Base-by-base conservation (phyloP, 352 stramenopile species). In the Globisporangium paddicum region DNA sequence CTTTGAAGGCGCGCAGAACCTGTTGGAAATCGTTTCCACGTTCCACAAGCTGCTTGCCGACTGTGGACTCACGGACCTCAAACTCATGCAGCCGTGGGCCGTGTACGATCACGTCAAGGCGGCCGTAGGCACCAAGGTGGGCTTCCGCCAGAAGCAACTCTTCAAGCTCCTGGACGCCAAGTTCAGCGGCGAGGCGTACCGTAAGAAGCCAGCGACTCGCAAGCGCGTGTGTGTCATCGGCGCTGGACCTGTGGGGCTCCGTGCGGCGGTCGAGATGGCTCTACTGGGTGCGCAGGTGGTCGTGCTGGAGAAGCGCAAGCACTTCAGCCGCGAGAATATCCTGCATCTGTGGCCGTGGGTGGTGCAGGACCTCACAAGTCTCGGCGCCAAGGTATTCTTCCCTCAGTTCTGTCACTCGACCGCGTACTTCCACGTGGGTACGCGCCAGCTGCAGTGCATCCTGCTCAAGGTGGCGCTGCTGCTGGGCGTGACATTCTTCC, bases 321-420 rank as follows among this genome's bases (percentile, higher is more conserved):
- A 76, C 46, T 95, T 95, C 50, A 91, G 66, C 56, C 81, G 85
- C 11, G 83, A 92, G 56, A 93, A 95, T 54, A 92, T 95, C 60
- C 57, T 95, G 42, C 82, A 92, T 41, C 48, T 95, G 68, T 95
- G 82, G 79, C 81, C 82, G 42, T 90, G 79, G 77, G 85, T 92
- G 23, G 85, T 95, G 46, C 79, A 92, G 56, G 83, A 93, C 38
- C 67, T 95, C 40, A 92, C 85, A 25, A 73, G 71, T 13, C 71
- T 95, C 6, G 85, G 85, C 26, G 85, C 82, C 21, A 95, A 95
- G 68, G 75, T 89, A 23, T 87, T 95, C 48, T 95, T 87, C 70
- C 71, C 77, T 10, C 76, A 83, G 52, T 89, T 90, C 65, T 93
- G 83, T 52, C 82, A 89, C 60, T 93, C 83, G 50, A 89, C 80